Base-by-base conservation (phyloP, 225 moss, liverwort and hornwort species). In the Lunularia cruciata region DNA sequence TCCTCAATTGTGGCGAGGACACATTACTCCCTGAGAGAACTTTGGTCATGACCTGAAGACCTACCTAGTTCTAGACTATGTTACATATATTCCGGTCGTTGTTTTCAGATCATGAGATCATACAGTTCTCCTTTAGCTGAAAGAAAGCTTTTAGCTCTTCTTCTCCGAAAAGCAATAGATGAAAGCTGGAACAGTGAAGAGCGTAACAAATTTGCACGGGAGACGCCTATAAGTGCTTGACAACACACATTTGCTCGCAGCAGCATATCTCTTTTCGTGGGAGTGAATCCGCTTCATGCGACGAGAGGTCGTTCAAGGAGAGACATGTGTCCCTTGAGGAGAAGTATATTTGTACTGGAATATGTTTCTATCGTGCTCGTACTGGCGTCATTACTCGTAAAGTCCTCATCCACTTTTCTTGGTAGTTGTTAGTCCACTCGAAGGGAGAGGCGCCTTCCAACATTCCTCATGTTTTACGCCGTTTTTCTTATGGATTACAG, bases 401-500 rank as follows among this genome's bases (percentile, higher is more conserved):
- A 25, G 23, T 53, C 52, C 1, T 23, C 8, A 53, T 53, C 52
- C 52, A 25, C 7, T 53, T 25, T 53, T 53, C 52, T 25, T 53
- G 22, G 52, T 53, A 25, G 52, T 53, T 23, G 23, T 53, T 53
- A 1, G 52, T 23, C 52, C 52, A 25, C 23, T 47, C 23, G 52
- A 53, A 53, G 52, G 52, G 52, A 1, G 22, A 26, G 9, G 52
- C 23, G 52, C 19, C 52, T 53, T 25, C 52, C 22, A 53, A 53
- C 52, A 53, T 53, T 53, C 52, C 23, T 53, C 52, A 23, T 25
- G 52, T 23, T 53, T 53, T 53, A 53, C 52, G 52, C 52, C 52
- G 52, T 53, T 53, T 53, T 53, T 53, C 52, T 53, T 53, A 13
- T 23, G 51, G 22, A 1, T 23, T n/a, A n/a, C 16, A 51, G n/a